A percentile compares a stretch with the other conserved stretches of the same genome.
phyloP scores from a whole-genome alignment of 345 rosid species.

The Lepidium africanum region DNA sequence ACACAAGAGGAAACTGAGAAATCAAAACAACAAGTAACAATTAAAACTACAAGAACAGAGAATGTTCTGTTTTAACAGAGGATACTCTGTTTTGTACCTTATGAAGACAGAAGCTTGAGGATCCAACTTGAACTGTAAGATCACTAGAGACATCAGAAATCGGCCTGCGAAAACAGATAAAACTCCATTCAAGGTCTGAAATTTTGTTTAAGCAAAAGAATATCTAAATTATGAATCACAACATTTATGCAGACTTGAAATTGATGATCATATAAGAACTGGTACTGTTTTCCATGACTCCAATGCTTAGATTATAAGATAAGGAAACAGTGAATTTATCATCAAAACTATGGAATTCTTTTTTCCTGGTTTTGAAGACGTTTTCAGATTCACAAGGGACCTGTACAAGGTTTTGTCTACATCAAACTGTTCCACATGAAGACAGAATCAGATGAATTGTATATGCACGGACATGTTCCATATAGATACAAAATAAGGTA shows the following conservation, averaged over 20 bases:
- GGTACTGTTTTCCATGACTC: conserved; percentile 31
- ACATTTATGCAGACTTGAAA: conserved; percentile 27
- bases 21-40: neutral
- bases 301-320: conserved; percentile 6
- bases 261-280: conserved; percentile 31
- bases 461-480: conserved; percentile 28
- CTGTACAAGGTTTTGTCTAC: neutral
- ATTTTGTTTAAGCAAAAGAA: neutral
- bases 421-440: conserved; percentile 16
- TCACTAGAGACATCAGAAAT: conserved; percentile 95
- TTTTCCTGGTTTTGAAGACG: conserved; percentile 7
- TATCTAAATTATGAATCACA: conserved; percentile 4
- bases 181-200: neutral
- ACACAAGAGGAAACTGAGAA: conserved; percentile 86
- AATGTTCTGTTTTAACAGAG: neutral
- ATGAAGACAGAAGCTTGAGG: conserved; percentile 80
- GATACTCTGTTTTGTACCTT: conserved; percentile 42
- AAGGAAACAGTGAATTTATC: conserved; percentile 4
- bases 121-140: conserved; percentile 76
- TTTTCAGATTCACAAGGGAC: conserved; percentile 10
- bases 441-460: conserved; percentile 21
- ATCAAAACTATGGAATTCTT: neutral
- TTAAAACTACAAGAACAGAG: conserved; percentile 2
- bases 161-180: conserved; percentile 60
- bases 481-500: conserved; percentile 5